These are phyloP conservation scores for Vaccinium vitisidaea DNA, from an alignment of 148 eudicot genomes.

Conservation along the genomic window DNA sequence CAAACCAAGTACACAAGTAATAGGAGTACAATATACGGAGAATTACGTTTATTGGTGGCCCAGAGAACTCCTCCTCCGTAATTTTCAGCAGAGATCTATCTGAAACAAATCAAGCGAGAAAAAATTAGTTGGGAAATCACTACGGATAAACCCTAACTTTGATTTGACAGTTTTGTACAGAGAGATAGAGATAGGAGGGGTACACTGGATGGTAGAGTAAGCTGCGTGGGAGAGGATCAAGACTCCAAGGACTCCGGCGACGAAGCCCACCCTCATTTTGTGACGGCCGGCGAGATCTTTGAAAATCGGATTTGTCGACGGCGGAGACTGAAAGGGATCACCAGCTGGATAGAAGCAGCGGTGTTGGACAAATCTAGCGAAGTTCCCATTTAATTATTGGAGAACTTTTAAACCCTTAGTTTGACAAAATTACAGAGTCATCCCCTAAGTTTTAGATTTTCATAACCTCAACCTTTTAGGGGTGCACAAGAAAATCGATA, in stretches of 20 bases:
- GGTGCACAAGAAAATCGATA: no score
- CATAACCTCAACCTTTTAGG: neutral
- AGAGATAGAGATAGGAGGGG: constrained; percentile 9
- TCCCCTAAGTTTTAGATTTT: neutral
- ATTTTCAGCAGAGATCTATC: constrained; percentile 84
- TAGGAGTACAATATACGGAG: neutral
- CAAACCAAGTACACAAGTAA: neutral
- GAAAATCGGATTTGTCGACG: neutral
- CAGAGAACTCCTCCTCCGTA: constrained; percentile 77
- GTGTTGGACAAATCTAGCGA: neutral
- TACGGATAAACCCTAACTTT: neutral
- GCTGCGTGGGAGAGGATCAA: constrained; percentile 75
- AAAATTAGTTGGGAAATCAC: neutral
- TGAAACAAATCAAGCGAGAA: constrained; percentile 28
- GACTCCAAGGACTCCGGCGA: constrained; percentile 63
- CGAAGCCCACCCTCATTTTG: constrained; percentile 54
- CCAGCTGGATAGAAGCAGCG: neutral
- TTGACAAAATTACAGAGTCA: neutral
- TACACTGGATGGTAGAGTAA: constrained; percentile 80
- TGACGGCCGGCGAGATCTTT: constrained; percentile 20
- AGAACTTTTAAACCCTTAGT: neutral
- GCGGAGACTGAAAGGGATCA: neutral
- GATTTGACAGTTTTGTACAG: neutral
- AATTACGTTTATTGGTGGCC: constrained; percentile 66
- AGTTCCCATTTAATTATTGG: neutral